Conservation (phyloP, 176 grass and related monocot genomes). For the Aegilops bicornis region DNA sequence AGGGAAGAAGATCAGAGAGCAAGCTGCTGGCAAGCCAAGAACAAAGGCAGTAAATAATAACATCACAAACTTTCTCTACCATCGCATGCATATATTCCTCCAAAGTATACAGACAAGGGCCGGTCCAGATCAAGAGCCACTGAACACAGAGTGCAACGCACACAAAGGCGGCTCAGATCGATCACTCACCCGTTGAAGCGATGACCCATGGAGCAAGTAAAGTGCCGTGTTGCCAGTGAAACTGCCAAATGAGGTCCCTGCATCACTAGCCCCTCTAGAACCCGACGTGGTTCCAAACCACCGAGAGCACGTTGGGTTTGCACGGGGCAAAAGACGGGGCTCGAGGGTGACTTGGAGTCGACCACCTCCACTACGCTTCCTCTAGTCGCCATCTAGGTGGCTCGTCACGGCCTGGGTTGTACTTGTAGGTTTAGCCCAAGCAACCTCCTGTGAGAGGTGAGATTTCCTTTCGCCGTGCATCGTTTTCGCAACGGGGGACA, state of each 20-base stretch:
- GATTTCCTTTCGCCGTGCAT: constrained; percentile 18
- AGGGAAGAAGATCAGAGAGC: background rate
- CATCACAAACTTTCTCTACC: background rate
- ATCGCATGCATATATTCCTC: background rate
- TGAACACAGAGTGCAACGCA: constrained; percentile 35
- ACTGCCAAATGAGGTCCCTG: constrained; percentile 17
- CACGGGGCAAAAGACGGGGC: background rate
- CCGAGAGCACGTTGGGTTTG: background rate
- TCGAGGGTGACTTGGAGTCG: constrained; percentile 30
- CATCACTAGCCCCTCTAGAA: constrained; percentile 11
- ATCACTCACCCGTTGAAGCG: background rate
- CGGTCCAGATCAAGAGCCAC: background rate
- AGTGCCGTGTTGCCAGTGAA: constrained; percentile 1
- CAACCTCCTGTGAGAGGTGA: constrained; percentile 31
- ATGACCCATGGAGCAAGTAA: constrained; percentile 23
- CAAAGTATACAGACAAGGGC: background rate
- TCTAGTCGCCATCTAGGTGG: constrained; percentile 19
- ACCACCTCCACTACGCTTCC: constrained; percentile 24
- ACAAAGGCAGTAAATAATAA: background rate
- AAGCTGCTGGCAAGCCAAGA: background rate
- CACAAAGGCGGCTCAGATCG: constrained; percentile 42
- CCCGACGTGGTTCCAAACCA: constrained; percentile 24
- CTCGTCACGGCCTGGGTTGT: background rate
- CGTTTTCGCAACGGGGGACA: constrained; percentile 12
- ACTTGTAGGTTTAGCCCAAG: constrained; percentile 31